A percentile compares a stretch with the other conserved stretches of the same genome.
Conservation (phyloP, 805 yeast genomes). For the Grigorovia humatica region DNA sequence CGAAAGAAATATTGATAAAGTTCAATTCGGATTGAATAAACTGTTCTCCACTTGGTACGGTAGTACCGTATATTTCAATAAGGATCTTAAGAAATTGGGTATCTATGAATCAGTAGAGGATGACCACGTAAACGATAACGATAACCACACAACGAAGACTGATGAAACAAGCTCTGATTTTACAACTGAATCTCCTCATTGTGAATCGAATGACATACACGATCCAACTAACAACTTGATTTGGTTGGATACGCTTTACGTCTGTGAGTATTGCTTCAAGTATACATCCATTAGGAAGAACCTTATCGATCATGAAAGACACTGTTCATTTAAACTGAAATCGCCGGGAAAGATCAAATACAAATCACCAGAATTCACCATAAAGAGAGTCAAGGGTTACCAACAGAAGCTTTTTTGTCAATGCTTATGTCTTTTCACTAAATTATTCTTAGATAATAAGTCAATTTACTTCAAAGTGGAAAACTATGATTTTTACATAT, state of each 20-base stretch:
- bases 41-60: slow-evolving; percentile 83
- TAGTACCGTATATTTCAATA: slow-evolving; percentile 63
- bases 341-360: slow-evolving; percentile 66
- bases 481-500: slow-evolving; percentile 67
- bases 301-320: slow-evolving; percentile 40
- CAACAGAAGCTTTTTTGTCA: slow-evolving; percentile 64
- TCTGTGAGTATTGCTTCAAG: slow-evolving; percentile 80
- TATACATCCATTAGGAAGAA: slow-evolving; percentile 44
- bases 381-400: slow-evolving; percentile 59
- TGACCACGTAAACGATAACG: neutral
- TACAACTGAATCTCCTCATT: no score
- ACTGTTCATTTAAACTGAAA: slow-evolving; percentile 34
- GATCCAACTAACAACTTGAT: slow-evolving; percentile 3
- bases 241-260: slow-evolving; percentile 55
- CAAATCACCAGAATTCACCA: slow-evolving; percentile 43
- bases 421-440: slow-evolving; percentile 72
- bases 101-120: slow-evolving; percentile 5
- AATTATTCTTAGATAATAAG: slow-evolving; percentile 81
- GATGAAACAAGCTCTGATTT: no score
- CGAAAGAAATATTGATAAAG: slow-evolving; percentile 50
- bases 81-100: slow-evolving; percentile 7
- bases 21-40: slow-evolving; percentile 52
- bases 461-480: slow-evolving; percentile 76
- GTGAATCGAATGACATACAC: neutral
- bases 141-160: no score